Conservation (phyloP, 2,329 filamentous ascomycete species). For the Graphilbum ipis-grandicollis region DNA sequence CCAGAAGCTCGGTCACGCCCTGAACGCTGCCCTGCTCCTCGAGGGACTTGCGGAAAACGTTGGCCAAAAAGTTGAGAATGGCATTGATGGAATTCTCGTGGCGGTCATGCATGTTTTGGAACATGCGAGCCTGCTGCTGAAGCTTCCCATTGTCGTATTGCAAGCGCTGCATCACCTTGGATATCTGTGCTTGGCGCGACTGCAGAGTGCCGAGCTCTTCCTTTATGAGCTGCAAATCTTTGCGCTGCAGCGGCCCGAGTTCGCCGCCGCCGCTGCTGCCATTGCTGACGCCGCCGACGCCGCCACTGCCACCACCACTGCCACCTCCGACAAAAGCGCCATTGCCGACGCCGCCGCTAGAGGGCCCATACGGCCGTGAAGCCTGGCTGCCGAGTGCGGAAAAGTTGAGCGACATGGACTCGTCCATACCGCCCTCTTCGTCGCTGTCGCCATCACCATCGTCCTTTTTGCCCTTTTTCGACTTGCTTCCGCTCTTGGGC, state of each 20-base stretch:
- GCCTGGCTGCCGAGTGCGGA: slow-evolving; percentile 4
- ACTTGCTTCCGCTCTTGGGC: slow-evolving; percentile 53
- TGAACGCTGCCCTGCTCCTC: slow-evolving; percentile 63
- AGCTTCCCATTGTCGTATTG: slow-evolving; percentile 76
- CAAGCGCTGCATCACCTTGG: slow-evolving; percentile 61
- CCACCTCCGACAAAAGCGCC: slow-evolving; percentile 5
- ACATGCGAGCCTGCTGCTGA: slow-evolving; percentile 72
- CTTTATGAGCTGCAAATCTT: slow-evolving; percentile 62
- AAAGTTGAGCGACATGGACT: slow-evolving; percentile 13
- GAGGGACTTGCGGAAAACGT: slow-evolving; percentile 85
- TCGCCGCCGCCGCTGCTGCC: slow-evolving; percentile 12
- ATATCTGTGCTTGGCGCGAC: slow-evolving; percentile 74
- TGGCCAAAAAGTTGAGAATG: slow-evolving; percentile 92
- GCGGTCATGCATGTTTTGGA: slow-evolving; percentile 84
- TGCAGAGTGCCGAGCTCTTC: slow-evolving; percentile 69
- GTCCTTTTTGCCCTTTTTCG: slow-evolving; percentile 43
- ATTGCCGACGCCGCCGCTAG: slow-evolving; percentile 9
- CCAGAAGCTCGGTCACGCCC: slow-evolving; percentile 73
- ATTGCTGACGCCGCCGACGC: not conserved
- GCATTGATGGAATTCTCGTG: slow-evolving; percentile 98
- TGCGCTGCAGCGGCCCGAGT: slow-evolving; percentile 37
- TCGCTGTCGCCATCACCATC: slow-evolving; percentile 56
- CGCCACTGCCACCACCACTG: slow-evolving; percentile 1
- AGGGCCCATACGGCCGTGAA: slow-evolving; percentile 17
- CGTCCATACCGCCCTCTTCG: slow-evolving; percentile 45